Conservation (phyloP, 2,329 filamentous ascomycete species). For the Botrytis sinoallii region DNA sequence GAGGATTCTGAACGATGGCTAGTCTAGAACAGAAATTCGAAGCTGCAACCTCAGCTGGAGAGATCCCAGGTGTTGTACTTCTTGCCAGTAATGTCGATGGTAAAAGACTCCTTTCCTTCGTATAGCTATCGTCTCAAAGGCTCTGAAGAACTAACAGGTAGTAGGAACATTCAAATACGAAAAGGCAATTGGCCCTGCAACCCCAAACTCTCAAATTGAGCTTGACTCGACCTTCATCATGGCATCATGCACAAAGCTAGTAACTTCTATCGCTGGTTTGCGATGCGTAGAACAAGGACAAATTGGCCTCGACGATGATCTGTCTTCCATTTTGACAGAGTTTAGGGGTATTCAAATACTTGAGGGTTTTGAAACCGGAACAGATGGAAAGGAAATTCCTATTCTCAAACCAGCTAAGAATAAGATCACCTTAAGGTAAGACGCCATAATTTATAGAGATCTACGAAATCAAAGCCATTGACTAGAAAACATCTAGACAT, state of each 20-base stretch:
- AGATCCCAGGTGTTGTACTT: slow-evolving; percentile 28
- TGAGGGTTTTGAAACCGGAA: slow-evolving; percentile 27
- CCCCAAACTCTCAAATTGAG: slow-evolving; percentile 54
- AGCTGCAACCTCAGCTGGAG: slow-evolving; percentile 21
- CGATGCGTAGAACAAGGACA: slow-evolving; percentile 53
- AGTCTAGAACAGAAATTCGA: slow-evolving; percentile 26
- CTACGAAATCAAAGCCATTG: background rate
- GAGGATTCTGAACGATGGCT: slow-evolving; percentile 12
- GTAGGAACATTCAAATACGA: slow-evolving; percentile 40
- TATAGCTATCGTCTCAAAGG: background rate
- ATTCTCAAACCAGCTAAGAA: slow-evolving; percentile 26
- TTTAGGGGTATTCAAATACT: slow-evolving; percentile 32
- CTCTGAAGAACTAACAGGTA: background rate
- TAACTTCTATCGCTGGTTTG: slow-evolving; percentile 51
- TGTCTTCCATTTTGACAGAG: slow-evolving; percentile 30
- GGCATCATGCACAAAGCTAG: slow-evolving; percentile 56
- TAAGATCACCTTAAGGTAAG: slow-evolving; percentile 33
- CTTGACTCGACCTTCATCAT: slow-evolving; percentile 60
- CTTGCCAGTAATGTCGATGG: slow-evolving; percentile 26
- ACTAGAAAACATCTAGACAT: slow-evolving; percentile 21
- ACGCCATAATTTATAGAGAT: background rate
- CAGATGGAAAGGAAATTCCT: slow-evolving; percentile 20
- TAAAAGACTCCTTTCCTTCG: background rate
- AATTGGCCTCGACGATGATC: slow-evolving; percentile 47
- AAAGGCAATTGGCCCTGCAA: slow-evolving; percentile 38